These are phyloP conservation scores for Glycine soja DNA, from an alignment of 306 rosid genomes.

Conservation along the genomic window DNA sequence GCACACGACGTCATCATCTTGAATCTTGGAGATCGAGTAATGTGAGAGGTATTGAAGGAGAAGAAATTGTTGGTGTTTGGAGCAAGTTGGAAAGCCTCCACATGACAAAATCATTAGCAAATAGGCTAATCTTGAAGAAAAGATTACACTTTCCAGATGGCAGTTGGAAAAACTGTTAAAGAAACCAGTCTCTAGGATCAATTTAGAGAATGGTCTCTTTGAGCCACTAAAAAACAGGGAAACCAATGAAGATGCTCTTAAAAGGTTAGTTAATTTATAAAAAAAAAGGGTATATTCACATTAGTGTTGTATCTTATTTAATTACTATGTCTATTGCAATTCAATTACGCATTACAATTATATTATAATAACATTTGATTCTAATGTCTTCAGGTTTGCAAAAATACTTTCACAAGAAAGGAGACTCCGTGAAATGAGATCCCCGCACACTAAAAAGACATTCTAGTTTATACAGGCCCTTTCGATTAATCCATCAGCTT, in stretches of 20 bases:
- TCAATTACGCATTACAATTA: background rate
- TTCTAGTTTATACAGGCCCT: background rate
- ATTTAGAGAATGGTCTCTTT: constrained; percentile 50
- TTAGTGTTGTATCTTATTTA: background rate
- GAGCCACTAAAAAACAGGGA: constrained; percentile 43
- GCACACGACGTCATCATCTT: too few species aligned
- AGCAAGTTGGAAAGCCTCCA: too few species aligned
- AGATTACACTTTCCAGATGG: too few species aligned
- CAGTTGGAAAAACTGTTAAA: constrained; percentile 43
- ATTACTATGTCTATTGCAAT: too few species aligned
- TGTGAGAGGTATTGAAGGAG: too few species aligned
- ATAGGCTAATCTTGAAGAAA: too few species aligned
- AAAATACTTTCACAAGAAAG: constrained; percentile 68
- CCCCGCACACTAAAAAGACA: constrained; percentile 54
- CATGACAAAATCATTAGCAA: too few species aligned
- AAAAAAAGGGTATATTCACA: too few species aligned
- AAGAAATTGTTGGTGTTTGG: too few species aligned
- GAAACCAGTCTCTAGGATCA: constrained; percentile 57
- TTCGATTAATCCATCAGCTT: background rate
- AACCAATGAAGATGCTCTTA: constrained; percentile 58
- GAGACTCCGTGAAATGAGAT: constrained; percentile 58
- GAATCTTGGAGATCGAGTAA: too few species aligned
- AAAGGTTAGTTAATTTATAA: constrained; percentile 48
- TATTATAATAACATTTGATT: background rate
- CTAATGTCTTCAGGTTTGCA: constrained; percentile 56